These are phyloP conservation scores for Pittosporum tobira DNA, from an alignment of 129 eudicot species.

Conservation along the genomic window DNA sequence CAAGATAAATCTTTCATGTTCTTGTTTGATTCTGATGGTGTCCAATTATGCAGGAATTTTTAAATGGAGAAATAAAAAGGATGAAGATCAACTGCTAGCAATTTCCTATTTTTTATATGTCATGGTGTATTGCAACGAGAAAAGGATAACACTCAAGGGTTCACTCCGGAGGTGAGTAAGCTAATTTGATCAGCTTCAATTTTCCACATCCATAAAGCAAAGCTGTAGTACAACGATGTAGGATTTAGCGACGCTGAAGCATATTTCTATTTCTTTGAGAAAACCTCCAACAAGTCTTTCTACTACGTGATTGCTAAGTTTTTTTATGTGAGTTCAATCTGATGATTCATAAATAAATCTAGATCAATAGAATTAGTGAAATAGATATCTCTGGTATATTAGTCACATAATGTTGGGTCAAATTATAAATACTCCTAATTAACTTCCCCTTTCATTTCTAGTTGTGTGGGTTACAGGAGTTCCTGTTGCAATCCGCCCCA, in stretches of 20 bases:
- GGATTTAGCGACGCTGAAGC: no score
- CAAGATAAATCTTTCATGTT: neutral
- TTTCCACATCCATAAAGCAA: neutral
- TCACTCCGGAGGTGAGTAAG: constrained; percentile 85
- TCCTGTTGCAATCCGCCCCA: constrained; percentile 85
- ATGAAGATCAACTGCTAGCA: constrained; percentile 82
- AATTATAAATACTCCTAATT: no score
- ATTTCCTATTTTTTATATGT: constrained; percentile 84
- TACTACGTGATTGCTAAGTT: no score
- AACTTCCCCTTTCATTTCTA: constrained; percentile 18
- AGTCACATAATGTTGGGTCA: no score
- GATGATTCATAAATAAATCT: no score
- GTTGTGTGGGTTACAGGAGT: constrained; percentile 97
- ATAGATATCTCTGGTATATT: no score
- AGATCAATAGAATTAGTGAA: no score
- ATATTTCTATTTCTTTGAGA: no score
- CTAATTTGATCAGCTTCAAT: neutral
- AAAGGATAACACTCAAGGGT: constrained; percentile 91
- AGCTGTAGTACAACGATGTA: no score
- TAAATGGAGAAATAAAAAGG: constrained; percentile 74
- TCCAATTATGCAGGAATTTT: constrained; percentile 45
- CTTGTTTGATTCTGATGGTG: neutral
- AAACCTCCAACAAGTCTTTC: no score
- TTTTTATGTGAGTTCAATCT: no score
- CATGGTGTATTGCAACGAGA: constrained; percentile 64